A percentile compares a stretch with the other conserved stretches of the same genome.
These are phyloP conservation scores for Xylaria bambusicola DNA, from an alignment of 495 filamentous ascomycete genomes.

Conservation along the genomic window DNA sequence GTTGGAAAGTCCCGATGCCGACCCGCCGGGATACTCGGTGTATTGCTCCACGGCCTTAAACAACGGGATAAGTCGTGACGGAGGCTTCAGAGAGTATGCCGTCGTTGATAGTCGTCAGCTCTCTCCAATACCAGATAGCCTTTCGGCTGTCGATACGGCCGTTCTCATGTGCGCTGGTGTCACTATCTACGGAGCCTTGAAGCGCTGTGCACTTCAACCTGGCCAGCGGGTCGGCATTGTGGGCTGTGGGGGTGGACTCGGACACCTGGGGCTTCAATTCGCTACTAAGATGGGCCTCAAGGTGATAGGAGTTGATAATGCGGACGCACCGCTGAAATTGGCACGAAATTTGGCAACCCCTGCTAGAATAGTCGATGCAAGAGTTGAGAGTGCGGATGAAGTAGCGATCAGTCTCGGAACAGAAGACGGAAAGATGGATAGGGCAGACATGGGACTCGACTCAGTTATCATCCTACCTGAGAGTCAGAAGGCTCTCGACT, in stretches of 20 bases:
- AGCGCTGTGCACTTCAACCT: slow-evolving; percentile 42
- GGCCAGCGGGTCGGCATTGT: slow-evolving; percentile 53
- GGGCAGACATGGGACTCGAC: slow-evolving; percentile 41
- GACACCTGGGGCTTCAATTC: slow-evolving; percentile 59
- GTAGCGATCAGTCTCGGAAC: slow-evolving; percentile 23
- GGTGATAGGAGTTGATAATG: slow-evolving; percentile 49
- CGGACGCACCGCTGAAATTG: slow-evolving; percentile 23
- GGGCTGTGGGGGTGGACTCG: slow-evolving; percentile 55
- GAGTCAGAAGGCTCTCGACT: slow-evolving; percentile 42
- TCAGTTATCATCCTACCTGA: slow-evolving; percentile 48
- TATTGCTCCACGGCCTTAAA: slow-evolving; percentile 30
- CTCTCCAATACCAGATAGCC: slow-evolving; percentile 34
- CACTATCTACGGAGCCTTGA: slow-evolving; percentile 53
- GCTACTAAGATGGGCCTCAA: slow-evolving; percentile 55
- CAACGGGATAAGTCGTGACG: slow-evolving; percentile 23
- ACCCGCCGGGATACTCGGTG: slow-evolving; percentile 38
- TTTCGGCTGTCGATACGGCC: slow-evolving; percentile 44
- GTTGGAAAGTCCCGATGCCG: slow-evolving; percentile 22
- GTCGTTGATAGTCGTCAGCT: slow-evolving; percentile 28
- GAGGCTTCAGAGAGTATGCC: slow-evolving; percentile 32
- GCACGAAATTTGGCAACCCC: slow-evolving; percentile 13
- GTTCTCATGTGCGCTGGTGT: slow-evolving; percentile 57
- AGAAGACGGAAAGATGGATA: slow-evolving; percentile 36
- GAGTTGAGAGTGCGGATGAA: slow-evolving; percentile 12
- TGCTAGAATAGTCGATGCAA: slow-evolving; percentile 24